Base-by-base conservation (phyloP, 2,329 filamentous ascomycete genomes). In the Fusarium chuoi region DNA sequence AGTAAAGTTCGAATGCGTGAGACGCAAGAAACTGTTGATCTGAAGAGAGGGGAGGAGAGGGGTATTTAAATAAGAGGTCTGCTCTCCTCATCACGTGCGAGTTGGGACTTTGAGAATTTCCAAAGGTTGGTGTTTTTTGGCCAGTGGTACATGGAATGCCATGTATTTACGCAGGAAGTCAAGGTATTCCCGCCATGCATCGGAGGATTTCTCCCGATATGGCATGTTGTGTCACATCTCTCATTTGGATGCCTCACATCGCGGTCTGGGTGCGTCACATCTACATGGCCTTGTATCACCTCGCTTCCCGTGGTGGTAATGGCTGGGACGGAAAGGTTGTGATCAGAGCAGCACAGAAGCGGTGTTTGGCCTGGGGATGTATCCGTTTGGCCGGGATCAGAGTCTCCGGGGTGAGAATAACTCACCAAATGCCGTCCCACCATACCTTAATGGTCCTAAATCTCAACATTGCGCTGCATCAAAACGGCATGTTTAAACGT, bases 261-360 rank as follows among this genome's bases (percentile, higher is more conserved):
- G 7, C 42, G 42, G 42, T 13, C 42, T 17, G 42, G n/a, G 2
- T 24, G 4, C 13, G 7, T 20, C 17, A 20, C 24, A 20, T 45
- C 7, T 45, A 20, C 11, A 12, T 26, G 24, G 24, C 4, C 12
- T 11, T 26, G 42, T 45, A 26, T 20, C 7, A 13, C 7, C 17
- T 26, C 0, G 0, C 5, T 45, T 26, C 17, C 42, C 17, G 24
- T 7, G 3, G 24, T 7, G 3, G 1, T 14, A 26, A 4, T 0
- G 24, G 42, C 24, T 13, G 5, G 24, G 24, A 14, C 42, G 42
- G 42, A 6, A 13, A 26, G 24, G 24, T 45, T 5, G 17, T 26
- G 24, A 26, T 45, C 12, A 20, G n/a, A 20, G 5, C 1, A 18
- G 17, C 24, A 24, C 3, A 45, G 17, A 45, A 45, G 42, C 7